Conservation (phyloP, 305 asterid species). For the Stenogyne calaminthoides region DNA sequence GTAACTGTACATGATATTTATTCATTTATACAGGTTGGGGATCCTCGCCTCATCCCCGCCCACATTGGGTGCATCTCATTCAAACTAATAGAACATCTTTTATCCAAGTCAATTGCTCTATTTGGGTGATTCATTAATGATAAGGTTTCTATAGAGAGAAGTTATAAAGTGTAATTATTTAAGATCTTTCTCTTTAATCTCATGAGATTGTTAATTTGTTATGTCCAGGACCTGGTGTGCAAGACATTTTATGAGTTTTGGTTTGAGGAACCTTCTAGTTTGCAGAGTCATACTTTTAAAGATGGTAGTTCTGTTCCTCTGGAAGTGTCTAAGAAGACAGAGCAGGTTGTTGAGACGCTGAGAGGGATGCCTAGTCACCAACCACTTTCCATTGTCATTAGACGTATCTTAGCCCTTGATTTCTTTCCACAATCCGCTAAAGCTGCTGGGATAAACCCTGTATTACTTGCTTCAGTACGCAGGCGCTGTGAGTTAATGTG, state of each 20-base stretch:
- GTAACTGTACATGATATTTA: background rate
- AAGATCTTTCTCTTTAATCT: background rate
- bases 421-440: conserved; percentile 98
- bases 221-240: conserved; percentile 88
- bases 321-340: conserved; percentile 93
- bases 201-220: conserved; percentile 15
- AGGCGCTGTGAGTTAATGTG: conserved; percentile 97
- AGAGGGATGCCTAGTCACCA: conserved; percentile 83
- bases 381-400: conserved; percentile 79
- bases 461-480: conserved; percentile 92
- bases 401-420: conserved; percentile 87
- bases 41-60: background rate
- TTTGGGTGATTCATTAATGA: conserved; percentile 24
- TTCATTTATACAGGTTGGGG: background rate
- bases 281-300: conserved; percentile 56
- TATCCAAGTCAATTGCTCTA: conserved; percentile 25
- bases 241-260: conserved; percentile 98
- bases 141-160: conserved; percentile 18
- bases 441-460: conserved; percentile 97
- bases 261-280: conserved; percentile 93
- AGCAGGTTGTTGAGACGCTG: conserved; percentile 92
- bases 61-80: conserved; percentile 1
- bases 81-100: background rate
- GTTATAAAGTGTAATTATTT: conserved; percentile 1
- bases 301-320: conserved; percentile 97